Evolutionary conservation across 2,329 filamentous ascomycete genomes (phyloP), one percentile per base, ranked within the genome.

Genomic region (Hysterium pulicare): DNA sequence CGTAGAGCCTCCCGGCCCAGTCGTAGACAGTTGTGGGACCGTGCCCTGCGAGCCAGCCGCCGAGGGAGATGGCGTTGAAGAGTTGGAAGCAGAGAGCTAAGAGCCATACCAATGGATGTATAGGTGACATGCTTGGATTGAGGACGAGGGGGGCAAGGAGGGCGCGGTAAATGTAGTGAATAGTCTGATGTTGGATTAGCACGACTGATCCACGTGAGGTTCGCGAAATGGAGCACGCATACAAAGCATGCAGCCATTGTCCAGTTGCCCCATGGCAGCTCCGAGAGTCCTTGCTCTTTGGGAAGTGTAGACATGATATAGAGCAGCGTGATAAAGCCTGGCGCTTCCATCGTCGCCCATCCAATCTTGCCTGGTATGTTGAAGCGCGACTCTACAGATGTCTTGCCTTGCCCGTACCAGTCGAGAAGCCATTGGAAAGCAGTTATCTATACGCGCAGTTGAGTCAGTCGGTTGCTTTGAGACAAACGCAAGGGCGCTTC

Each of bases 361-460:
- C 82, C 90, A 49, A 88, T 72, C 55, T 87, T 87, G 47, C 93
- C 93, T 2, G 90, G 87, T n/a, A 97, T 68, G 69, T 98, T 98
- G 62, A 93, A 73, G 10, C 71, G 71, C 55, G 85, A 90, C 3
- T 75, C 61, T 15, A 82, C 77, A 3, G 89, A 95, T 2, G 90
- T 95, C 70, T 97, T 97, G 65, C 93, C 93, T 73, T 91, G 89
- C 38, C 87, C 87, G 66, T 96, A 93, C 78, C 81, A 95, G 42
- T 81, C 77, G 42, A 83, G 45, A 13, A 66, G 15, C 84, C 86
- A 94, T 80, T 95, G 90, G 17, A 80, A 39, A 1, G 81, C 77
- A 0, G 83, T 83, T 49, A 89, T 59, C 89, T 95, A 34, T n/a
- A 49, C 40, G 50, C 42, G 34, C 39, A 53, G 20, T 26, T n/a